Evolutionary conservation across 2,329 filamentous ascomycete species (phyloP).

Genomic region (Chalaropsis ovoidea): DNA sequence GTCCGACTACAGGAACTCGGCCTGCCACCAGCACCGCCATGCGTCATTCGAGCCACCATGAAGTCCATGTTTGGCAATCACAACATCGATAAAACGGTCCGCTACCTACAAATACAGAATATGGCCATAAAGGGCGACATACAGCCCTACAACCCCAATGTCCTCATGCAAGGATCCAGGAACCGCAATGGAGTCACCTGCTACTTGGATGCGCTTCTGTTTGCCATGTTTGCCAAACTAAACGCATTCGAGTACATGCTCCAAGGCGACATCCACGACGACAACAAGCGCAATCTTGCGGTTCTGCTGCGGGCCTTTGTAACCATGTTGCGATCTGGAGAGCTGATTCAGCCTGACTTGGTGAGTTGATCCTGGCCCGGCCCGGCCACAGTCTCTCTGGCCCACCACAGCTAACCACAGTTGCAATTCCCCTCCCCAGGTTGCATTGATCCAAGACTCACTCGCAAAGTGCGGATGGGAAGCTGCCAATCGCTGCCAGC

Average conservation of each 20-base stretch:
- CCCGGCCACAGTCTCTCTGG: no score
- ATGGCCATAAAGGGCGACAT: constrained; percentile 73
- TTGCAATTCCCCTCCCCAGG: constrained; percentile 40
- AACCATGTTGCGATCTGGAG: constrained; percentile 77
- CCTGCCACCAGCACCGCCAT: constrained; percentile 42
- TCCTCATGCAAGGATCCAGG: constrained; percentile 70
- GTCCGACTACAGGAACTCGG: constrained; percentile 36
- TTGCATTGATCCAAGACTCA: constrained; percentile 69
- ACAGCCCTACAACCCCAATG: constrained; percentile 59
- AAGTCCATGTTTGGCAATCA: constrained; percentile 56
- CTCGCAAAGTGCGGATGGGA: constrained; percentile 80
- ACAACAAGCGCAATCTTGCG: constrained; percentile 61
- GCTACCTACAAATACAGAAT: constrained; percentile 67
- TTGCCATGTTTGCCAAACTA: constrained; percentile 88
- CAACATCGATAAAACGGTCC: constrained; percentile 62
- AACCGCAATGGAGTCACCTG: constrained; percentile 86
- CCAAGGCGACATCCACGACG: constrained; percentile 63
- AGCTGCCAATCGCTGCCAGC: constrained; percentile 63
- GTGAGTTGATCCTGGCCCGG: constrained; percentile 39
- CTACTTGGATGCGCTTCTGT: constrained; percentile 81
- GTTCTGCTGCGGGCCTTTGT: constrained; percentile 80
- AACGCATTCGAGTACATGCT: constrained; percentile 90
- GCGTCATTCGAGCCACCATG: constrained; percentile 48
- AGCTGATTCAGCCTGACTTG: constrained; percentile 74
- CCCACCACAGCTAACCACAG: neutral